phyloP scores from a whole-genome alignment of 2,329 filamentous ascomycete genomes.

The Fusarium azukiicola region DNA sequence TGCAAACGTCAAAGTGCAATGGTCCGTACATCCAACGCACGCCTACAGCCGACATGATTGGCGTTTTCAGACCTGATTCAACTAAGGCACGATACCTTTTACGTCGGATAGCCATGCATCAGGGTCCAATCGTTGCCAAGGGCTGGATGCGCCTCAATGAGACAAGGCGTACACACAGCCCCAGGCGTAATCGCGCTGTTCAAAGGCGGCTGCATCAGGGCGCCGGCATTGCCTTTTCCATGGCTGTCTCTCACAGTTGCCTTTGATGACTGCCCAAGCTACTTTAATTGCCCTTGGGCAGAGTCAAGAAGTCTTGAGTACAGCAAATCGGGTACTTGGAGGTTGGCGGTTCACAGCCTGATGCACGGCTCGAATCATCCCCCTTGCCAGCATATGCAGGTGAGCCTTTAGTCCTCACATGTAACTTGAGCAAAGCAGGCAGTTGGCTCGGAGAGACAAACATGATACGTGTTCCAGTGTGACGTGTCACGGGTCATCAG shows the following conservation, averaged over 20 bases:
- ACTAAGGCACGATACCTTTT: not conserved
- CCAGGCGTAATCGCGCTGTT: not conserved
- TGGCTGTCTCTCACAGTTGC: not conserved
- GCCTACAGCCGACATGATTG: not conserved
- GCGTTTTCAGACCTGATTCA: not conserved
- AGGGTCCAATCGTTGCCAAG: not conserved
- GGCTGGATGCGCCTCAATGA: not conserved
- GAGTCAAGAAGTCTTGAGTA: not conserved
- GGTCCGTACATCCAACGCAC: not conserved
- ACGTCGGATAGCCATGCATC: constrained; percentile 3
- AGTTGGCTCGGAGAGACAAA: constrained; percentile 6
- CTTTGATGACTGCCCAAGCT: not conserved
- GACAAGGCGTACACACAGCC: constrained; percentile 2
- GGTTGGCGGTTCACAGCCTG: not conserved
- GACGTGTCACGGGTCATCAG: constrained; percentile 6
- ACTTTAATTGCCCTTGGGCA: not conserved
- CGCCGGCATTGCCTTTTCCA: not conserved
- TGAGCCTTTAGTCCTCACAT: constrained; percentile 6
- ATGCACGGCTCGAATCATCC: constrained; percentile 8
- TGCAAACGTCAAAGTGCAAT: not conserved
- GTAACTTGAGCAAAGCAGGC: not conserved
- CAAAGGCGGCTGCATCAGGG: not conserved
- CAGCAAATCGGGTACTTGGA: not conserved
- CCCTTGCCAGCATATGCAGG: constrained; percentile 2
- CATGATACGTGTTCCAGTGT: constrained; percentile 9